Conservation (phyloP, 495 filamentous ascomycete genomes). For the Evernia prunastri region DNA sequence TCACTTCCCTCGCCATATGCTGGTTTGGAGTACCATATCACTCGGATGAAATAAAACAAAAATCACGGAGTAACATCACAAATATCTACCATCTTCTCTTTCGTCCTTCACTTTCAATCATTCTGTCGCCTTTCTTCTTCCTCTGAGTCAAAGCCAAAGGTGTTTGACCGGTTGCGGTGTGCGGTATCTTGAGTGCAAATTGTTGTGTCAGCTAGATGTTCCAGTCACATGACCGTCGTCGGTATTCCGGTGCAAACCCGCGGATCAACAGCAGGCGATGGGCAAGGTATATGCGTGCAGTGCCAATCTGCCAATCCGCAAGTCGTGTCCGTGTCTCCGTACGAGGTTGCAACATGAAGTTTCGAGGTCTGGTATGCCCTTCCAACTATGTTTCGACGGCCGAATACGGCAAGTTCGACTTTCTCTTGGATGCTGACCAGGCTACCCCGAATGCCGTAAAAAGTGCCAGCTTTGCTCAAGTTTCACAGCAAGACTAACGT, state of each 20-base stretch:
- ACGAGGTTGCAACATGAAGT: slow-evolving; percentile 19
- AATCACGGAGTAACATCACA: no score
- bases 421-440: slow-evolving; percentile 15
- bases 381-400: not conserved
- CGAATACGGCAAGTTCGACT: slow-evolving; percentile 17
- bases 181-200: slow-evolving; percentile 19
- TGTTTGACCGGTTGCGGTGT: slow-evolving; percentile 20
- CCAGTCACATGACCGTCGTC: not conserved
- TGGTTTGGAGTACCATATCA: no score
- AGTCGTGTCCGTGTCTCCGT: slow-evolving; percentile 15
- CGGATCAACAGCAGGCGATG: slow-evolving; percentile 10
- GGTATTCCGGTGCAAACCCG: not conserved
- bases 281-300: slow-evolving; percentile 4
- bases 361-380: slow-evolving; percentile 18
- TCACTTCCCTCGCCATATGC: no score
- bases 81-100: no score
- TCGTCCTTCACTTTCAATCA: no score
- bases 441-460: not conserved
- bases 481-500: not conserved
- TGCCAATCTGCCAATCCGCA: slow-evolving; percentile 14
- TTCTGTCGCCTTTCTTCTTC: no score
- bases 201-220: not conserved
- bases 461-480: not conserved
- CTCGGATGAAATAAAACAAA: no score
- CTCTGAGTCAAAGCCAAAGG: no score